phyloP scores from a whole-genome alignment of 2,329 filamentous ascomycete genomes.

The Fusarium dlaminii region DNA sequence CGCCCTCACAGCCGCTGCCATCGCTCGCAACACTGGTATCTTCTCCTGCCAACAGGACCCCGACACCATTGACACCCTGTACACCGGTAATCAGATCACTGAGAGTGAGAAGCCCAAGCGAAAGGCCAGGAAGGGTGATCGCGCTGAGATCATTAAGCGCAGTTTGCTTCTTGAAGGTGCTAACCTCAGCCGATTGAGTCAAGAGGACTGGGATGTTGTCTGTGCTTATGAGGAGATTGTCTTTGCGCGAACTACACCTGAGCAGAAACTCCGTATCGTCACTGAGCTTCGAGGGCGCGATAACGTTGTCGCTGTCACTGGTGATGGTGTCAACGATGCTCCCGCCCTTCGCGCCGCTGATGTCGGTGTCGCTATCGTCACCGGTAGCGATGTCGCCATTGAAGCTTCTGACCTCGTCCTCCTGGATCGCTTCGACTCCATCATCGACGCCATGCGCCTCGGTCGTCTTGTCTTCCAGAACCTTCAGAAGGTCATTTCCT shows the following conservation, averaged over 20 bases:
- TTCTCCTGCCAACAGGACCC: conserved; percentile 61
- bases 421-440: conserved; percentile 76
- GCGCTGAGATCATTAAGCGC: conserved; percentile 7
- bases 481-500: conserved; percentile 54
- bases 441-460: conserved; percentile 69
- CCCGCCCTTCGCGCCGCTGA: conserved; percentile 73
- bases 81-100: background rate
- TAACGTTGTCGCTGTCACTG: conserved; percentile 75
- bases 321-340: conserved; percentile 75
- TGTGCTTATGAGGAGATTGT: conserved; percentile 68
- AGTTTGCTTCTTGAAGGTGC: conserved; percentile 63
- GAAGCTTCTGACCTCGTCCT: conserved; percentile 72
- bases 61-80: conserved; percentile 45
- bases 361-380: conserved; percentile 74
- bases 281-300: conserved; percentile 69
- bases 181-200: conserved; percentile 63
- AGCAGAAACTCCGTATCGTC: conserved; percentile 78
- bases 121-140: conserved; percentile 17
- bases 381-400: conserved; percentile 72
- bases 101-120: conserved; percentile 20
- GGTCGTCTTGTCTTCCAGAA: conserved; percentile 55
- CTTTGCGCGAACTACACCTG: conserved; percentile 73
- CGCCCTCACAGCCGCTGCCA: conserved; percentile 69
- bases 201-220: conserved; percentile 55
- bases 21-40: conserved; percentile 72